Evolutionary conservation across 345 rosid genomes (phyloP).

Genomic region (Citrus mangshanensis): DNA sequence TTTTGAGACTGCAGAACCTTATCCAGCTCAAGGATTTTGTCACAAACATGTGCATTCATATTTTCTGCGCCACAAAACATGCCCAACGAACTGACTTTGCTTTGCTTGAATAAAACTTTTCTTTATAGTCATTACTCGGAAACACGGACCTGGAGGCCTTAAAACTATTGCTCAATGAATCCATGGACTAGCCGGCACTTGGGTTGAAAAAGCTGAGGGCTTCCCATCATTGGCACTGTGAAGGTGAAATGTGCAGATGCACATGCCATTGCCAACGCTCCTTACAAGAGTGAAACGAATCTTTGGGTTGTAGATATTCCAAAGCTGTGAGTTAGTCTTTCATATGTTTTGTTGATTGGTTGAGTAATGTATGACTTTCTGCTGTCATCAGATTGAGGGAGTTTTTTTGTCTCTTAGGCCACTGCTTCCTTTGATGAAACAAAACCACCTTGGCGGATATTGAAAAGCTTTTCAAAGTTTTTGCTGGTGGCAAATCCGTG

Average conservation of each 20-base stretch:
- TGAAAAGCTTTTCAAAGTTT: slow-evolving; percentile 71
- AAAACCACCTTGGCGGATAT: slow-evolving; percentile 82
- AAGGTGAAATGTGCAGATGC: slow-evolving; percentile 80
- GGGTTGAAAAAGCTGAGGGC: slow-evolving; percentile 81
- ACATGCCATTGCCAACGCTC: slow-evolving; percentile 72
- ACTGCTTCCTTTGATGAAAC: slow-evolving; percentile 89
- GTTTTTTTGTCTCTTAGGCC: slow-evolving; percentile 45
- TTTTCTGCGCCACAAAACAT: neutral
- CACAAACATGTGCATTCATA: neutral
- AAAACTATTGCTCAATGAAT: slow-evolving; percentile 78
- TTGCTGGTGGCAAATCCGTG: slow-evolving; percentile 75
- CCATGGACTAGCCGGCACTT: slow-evolving; percentile 86
- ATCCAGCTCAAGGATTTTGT: neutral
- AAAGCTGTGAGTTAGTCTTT: slow-evolving; percentile 58
- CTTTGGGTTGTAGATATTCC: slow-evolving; percentile 68
- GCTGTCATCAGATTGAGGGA: slow-evolving; percentile 13
- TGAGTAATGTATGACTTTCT: neutral
- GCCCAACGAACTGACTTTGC: slow-evolving; percentile 9
- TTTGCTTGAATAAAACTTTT: slow-evolving; percentile 19
- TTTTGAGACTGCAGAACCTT: neutral
- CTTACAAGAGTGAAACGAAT: slow-evolving; percentile 64
- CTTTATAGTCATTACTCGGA: slow-evolving; percentile 79
- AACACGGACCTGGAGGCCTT: slow-evolving; percentile 95
- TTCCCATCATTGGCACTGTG: slow-evolving; percentile 91
- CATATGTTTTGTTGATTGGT: slow-evolving; percentile 2